A percentile compares a stretch with the other conserved stretches of the same genome.
phyloP scores from a whole-genome alignment of 306 rosid species.

The Glycine soja region DNA sequence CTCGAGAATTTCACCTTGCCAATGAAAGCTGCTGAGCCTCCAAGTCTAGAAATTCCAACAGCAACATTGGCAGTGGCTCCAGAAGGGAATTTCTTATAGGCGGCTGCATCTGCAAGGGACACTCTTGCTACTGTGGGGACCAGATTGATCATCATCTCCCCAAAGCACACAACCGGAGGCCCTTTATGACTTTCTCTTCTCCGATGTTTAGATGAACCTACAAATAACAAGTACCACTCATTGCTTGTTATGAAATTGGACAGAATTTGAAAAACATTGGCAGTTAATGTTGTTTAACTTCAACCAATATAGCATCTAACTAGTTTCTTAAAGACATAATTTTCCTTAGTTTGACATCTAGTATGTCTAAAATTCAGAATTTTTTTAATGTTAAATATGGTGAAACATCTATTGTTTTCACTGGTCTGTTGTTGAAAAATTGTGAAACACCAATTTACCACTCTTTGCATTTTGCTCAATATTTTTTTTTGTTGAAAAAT shows the following conservation, averaged over 20 bases:
- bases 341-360: not conserved
- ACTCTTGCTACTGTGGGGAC: slow-evolving; percentile 39
- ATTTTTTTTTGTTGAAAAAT: too few relatives aligned
- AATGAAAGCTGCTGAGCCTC: slow-evolving; percentile 51
- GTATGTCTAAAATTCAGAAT: not conserved
- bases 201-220: slow-evolving; percentile 41
- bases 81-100: slow-evolving; percentile 46
- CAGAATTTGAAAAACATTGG: not conserved
- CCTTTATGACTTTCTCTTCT: slow-evolving; percentile 1
- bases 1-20: slow-evolving; percentile 46
- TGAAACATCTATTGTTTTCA: too few relatives aligned
- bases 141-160: slow-evolving; percentile 52
- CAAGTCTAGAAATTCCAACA: slow-evolving; percentile 47
- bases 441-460: too few relatives aligned
- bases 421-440: too few relatives aligned
- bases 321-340: not conserved
- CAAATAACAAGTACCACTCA: slow-evolving; percentile 17
- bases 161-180: slow-evolving; percentile 49
- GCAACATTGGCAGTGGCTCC: slow-evolving; percentile 52
- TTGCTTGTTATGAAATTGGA: not conserved
- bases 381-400: too few relatives aligned
- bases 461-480: too few relatives aligned
- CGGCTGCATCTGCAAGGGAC: slow-evolving; percentile 45
- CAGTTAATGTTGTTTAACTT: not conserved
- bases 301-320: not conserved